A percentile compares a stretch with the other conserved stretches of the same genome.
Evolutionary conservation across 768 basidiomycete genomes (phyloP).

Genomic region (Boletus huronensis): DNA sequence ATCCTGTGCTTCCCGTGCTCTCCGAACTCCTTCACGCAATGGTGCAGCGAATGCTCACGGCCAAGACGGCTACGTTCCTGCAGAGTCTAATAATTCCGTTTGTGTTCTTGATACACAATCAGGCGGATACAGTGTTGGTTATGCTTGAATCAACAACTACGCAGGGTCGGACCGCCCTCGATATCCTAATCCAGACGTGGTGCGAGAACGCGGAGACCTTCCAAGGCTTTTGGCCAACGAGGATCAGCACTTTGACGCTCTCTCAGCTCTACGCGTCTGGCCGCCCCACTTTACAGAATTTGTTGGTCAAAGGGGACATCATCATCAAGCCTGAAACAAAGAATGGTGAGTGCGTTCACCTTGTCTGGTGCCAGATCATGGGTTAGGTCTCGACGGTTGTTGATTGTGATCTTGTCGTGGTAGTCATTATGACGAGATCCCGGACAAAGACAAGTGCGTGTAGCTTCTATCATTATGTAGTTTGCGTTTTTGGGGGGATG

Average conservation of each 20-base stretch:
- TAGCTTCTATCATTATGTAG: conserved; percentile 4
- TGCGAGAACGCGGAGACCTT: conserved; percentile 93
- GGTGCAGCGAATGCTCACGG: conserved; percentile 73
- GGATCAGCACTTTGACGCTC: conserved; percentile 81
- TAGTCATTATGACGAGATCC: conserved; percentile 97
- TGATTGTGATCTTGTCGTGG: conserved; percentile 23
- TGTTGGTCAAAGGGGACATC: conserved; percentile 89
- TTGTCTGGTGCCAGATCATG: conserved; percentile 6
- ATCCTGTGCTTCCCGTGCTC: conserved; percentile 76
- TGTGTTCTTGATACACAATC: conserved; percentile 87
- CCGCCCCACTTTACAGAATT: conserved; percentile 59
- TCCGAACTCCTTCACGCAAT: conserved; percentile 86
- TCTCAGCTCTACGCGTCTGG: conserved; percentile 66
- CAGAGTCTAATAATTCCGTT: conserved; percentile 94
- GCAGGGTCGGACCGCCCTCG: conserved; percentile 64
- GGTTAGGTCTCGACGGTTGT: conserved; percentile 12
- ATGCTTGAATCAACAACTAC: conserved; percentile 69
- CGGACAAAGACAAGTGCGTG: conserved; percentile 78
- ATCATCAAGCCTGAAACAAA: conserved; percentile 78
- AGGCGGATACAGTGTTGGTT: conserved; percentile 73
- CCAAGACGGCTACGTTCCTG: conserved; percentile 87
- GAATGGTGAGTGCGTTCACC: conserved; percentile 57
- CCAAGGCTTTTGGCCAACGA: conserved; percentile 91
- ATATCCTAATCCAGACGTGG: conserved; percentile 89
- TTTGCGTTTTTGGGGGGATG: neutral